Evolutionary conservation across 306 rosid genomes (phyloP).

Genomic region (Cucumis melo): DNA sequence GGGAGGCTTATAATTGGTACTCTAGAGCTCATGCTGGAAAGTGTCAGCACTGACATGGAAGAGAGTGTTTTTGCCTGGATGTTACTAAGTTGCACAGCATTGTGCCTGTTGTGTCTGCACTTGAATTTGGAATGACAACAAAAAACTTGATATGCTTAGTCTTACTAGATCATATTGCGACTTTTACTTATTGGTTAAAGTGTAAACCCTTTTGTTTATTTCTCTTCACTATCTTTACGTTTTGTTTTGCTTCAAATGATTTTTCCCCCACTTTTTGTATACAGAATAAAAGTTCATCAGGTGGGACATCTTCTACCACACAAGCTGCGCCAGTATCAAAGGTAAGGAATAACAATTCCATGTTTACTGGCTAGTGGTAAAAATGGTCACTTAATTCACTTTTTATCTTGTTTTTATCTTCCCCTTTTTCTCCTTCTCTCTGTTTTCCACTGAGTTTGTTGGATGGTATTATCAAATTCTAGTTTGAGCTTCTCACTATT

Average conservation of each 20-base stretch:
- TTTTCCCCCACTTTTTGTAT: background rate
- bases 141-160: background rate
- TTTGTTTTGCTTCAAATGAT: background rate
- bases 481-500: background rate
- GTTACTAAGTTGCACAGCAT: background rate
- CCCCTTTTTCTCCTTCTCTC: no score
- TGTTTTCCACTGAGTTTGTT: background rate
- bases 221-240: background rate
- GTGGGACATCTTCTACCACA: slow-evolving; percentile 45
- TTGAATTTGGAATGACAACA: background rate
- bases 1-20: background rate
- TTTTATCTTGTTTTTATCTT: background rate
- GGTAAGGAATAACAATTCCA: slow-evolving; percentile 22
- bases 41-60: background rate
- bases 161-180: background rate
- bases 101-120: background rate
- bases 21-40: background rate
- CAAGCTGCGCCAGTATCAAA: slow-evolving; percentile 31
- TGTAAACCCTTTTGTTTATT: background rate
- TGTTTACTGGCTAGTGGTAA: background rate
- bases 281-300: slow-evolving; percentile 47
- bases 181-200: background rate
- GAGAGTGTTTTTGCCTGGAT: background rate
- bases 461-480: background rate
- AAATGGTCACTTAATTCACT: background rate